These are phyloP conservation scores for Sequoiadendron giganteum DNA, from an alignment of 75 land plant genomes.

Conservation along the genomic window DNA sequence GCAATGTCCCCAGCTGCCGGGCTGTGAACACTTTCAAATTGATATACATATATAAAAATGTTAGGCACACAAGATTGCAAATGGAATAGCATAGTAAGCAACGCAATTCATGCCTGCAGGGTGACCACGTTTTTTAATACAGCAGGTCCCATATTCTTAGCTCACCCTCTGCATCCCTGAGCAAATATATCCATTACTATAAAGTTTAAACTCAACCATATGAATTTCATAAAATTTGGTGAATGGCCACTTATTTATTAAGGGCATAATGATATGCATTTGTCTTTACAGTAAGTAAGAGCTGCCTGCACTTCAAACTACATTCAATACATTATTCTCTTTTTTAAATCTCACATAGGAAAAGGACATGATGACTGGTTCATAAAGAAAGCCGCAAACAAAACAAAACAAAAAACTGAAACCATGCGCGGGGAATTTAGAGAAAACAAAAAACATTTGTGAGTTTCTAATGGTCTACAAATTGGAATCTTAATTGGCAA, in stretches of 20 bases:
- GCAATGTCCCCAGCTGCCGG: constrained; percentile 68
- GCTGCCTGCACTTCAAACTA: constrained; percentile 46
- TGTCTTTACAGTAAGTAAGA: constrained; percentile 61
- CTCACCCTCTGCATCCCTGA: constrained; percentile 77
- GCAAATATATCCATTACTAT: not conserved
- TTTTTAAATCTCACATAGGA: not conserved
- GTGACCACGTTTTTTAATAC: constrained; percentile 60
- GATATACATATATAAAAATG: too few species aligned
- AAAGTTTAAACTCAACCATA: not conserved
- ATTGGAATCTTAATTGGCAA: not conserved
- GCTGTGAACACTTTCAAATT: constrained; percentile 60
- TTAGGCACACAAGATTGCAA: not conserved
- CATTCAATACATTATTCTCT: not conserved
- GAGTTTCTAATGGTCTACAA: not conserved
- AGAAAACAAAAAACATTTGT: not conserved
- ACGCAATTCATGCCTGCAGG: constrained; percentile 41
- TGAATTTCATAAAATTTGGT: not conserved
- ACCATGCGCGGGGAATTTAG: not conserved
- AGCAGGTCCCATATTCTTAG: constrained; percentile 71
- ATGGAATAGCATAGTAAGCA: not conserved
- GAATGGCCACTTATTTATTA: not conserved
- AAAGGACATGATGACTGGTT: not conserved
- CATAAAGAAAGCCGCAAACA: not conserved
- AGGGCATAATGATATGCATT: constrained; percentile 61
- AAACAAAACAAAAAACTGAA: constrained; percentile 3